These are phyloP conservation scores for Crithidia bombi DNA, from an alignment of 208 protist genomes.

Conservation along the genomic window DNA sequence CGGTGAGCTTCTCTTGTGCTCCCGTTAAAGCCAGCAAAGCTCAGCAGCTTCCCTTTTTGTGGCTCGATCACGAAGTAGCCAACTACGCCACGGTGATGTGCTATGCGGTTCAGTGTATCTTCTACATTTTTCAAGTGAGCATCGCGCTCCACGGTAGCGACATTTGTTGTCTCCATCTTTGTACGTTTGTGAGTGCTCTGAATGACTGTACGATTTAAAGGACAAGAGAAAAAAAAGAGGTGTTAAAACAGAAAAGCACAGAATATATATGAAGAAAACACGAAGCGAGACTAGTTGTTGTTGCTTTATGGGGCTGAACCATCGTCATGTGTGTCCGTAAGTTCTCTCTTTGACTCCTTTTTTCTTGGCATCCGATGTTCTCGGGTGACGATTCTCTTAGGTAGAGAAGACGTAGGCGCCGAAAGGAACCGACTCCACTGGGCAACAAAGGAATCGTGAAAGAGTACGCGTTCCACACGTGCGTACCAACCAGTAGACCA, in stretches of 20 bases:
- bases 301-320: too few relatives aligned
- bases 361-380: too few relatives aligned
- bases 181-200: neutral
- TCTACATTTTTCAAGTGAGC: conserved; percentile 69
- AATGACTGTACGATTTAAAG: neutral
- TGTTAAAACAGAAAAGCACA: neutral
- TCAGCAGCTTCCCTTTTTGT: conserved; percentile 55
- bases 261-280: too few relatives aligned
- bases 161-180: conserved; percentile 32
- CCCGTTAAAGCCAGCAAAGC: conserved; percentile 62
- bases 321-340: too few relatives aligned
- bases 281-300: too few relatives aligned
- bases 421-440: too few relatives aligned
- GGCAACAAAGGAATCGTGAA: too few relatives aligned
- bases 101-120: conserved; percentile 72
- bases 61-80: conserved; percentile 85
- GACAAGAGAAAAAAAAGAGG: conserved; percentile 9
- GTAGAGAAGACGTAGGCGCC: too few relatives aligned
- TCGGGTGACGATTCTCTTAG: too few relatives aligned
- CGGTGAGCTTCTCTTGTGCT: conserved; percentile 44
- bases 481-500: too few relatives aligned
- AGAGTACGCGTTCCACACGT: too few relatives aligned
- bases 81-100: conserved; percentile 74
- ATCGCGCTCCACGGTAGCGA: conserved; percentile 50
- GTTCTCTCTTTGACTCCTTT: too few relatives aligned